These are phyloP conservation scores for Mycena latifolia DNA, from an alignment of 768 basidiomycete species.

Conservation along the genomic window DNA sequence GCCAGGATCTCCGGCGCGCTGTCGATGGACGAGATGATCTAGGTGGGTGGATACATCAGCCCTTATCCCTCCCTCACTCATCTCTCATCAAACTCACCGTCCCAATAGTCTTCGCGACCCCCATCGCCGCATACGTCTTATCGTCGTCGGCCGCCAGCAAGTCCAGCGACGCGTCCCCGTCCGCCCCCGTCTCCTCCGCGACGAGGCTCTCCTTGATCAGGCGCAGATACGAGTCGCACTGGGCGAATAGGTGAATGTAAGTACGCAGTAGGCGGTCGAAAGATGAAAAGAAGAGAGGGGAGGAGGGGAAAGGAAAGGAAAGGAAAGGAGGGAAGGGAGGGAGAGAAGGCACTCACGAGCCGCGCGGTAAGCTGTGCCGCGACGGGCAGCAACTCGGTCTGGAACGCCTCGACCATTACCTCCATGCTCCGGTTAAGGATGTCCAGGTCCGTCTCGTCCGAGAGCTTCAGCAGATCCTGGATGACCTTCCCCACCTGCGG, in stretches of 20 bases:
- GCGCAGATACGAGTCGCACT: conserved; percentile 89
- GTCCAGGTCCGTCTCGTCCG: conserved; percentile 93
- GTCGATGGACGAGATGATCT: conserved; percentile 85
- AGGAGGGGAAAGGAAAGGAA: no score
- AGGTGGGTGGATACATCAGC: conserved; percentile 10
- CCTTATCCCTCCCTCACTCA: no score
- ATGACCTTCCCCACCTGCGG: conserved; percentile 90
- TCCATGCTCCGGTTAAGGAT: conserved; percentile 87
- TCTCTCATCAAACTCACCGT: conserved; percentile 61
- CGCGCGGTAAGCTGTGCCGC: conserved; percentile 84
- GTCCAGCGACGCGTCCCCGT: conserved; percentile 71
- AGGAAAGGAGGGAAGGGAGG: no score
- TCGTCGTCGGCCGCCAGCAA: conserved; percentile 76
- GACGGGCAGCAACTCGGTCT: conserved; percentile 86
- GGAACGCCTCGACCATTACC: conserved; percentile 88
- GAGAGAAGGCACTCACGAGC: conserved; percentile 57
- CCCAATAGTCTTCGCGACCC: conserved; percentile 85
- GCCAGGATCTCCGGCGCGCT: conserved; percentile 78
- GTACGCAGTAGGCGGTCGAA: no score
- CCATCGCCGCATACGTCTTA: conserved; percentile 91
- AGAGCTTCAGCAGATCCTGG: conserved; percentile 88
- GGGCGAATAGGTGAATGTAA: conserved; percentile 3
- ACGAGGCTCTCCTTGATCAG: conserved; percentile 76
- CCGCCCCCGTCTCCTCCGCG: conserved; percentile 66
- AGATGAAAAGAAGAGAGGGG: no score